Percentiles rank a stretch among this genome's conserved stretches.
phyloP scores from a whole-genome alignment of 345 rosid genomes.

The Noccaea caerulescens region DNA sequence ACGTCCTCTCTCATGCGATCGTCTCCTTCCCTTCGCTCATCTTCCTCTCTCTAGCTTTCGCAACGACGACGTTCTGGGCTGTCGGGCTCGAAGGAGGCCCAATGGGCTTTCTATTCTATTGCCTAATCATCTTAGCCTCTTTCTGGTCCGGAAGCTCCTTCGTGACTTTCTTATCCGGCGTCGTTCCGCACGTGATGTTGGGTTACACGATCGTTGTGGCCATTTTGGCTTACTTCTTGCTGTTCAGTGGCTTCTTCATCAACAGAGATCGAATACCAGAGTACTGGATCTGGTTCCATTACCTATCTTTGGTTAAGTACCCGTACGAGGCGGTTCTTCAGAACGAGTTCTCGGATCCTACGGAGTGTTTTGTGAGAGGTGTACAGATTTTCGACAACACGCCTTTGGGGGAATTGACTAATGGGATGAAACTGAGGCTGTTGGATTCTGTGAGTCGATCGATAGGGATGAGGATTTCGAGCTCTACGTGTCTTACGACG shows the following conservation, averaged over 20 bases:
- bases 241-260: conserved; percentile 93
- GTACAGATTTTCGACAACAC: conserved; percentile 76
- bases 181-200: conserved; percentile 76
- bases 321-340: conserved; percentile 69
- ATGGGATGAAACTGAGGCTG: conserved; percentile 54
- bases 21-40: conserved; percentile 67
- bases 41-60: conserved; percentile 66
- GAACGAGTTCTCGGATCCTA: conserved; percentile 66
- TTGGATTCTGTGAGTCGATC: conserved; percentile 55
- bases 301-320: conserved; percentile 78
- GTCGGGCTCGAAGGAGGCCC: conserved; percentile 76
- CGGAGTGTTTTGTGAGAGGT: conserved; percentile 69
- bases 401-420: conserved; percentile 55
- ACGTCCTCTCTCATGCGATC: conserved; percentile 75
- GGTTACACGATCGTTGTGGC: conserved; percentile 81
- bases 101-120: conserved; percentile 68
- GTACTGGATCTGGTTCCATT: conserved; percentile 90
- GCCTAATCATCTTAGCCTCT: conserved; percentile 59
- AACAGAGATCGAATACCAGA: conserved; percentile 64
- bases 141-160: conserved; percentile 92
- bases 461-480: conserved; percentile 60
- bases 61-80: conserved; percentile 70
- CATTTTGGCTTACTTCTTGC: conserved; percentile 73
- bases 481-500: conserved; percentile 70
- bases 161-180: conserved; percentile 77